Evolutionary conservation across 2,329 filamentous ascomycete genomes (phyloP), one percentile per base, ranked within the genome.

Genomic region (Aureobasidium musti): DNA sequence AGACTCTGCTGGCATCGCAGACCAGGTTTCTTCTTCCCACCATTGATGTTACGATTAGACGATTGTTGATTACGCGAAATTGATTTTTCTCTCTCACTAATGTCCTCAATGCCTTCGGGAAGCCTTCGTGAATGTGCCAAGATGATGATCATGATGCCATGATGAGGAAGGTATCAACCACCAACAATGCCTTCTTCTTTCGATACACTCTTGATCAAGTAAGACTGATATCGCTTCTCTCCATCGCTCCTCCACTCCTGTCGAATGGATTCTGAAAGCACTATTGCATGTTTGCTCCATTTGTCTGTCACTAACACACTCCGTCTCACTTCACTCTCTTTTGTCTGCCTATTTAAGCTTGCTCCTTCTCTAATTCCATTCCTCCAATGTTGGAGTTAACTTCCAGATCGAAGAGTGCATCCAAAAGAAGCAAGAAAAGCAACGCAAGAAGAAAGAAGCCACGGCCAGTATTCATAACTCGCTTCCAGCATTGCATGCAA

Each of bases 341-440:
- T 35, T 39, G 13, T 17, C 35, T 39, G 35, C 35, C 35, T 39
- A 3, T 39, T 39, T 39, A 39, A 39, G 3, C 35, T 39, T 39
- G 5, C 35, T 39, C 35, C 35, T 39, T 39, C 35, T 39, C 35
- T 17, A 39, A 17, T 4, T 14, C 14, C 35, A 14, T 13, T 39
- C 35, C 35, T 17, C 35, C 35, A 39, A 39, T 17, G 13, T 39
- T 14, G 14, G 35, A 2, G 35, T 39, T 14, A 39, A 39, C 35
- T 39, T 39, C 35, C 35, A 17, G 35, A 91, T 97, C 68, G 88
- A 89, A 45, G 87, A 89, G 53, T 99, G 94, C 73, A 80, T 97
- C 67, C 89, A 89, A 71, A 86, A 92, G 66, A 97, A 96, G 80
- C 92, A 86, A 70, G 85, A 87, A 73, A 88, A 83, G 72, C 78